phyloP scores from a whole-genome alignment of 2,329 filamentous ascomycete species.

The Fusarium pseudoanthophilum region DNA sequence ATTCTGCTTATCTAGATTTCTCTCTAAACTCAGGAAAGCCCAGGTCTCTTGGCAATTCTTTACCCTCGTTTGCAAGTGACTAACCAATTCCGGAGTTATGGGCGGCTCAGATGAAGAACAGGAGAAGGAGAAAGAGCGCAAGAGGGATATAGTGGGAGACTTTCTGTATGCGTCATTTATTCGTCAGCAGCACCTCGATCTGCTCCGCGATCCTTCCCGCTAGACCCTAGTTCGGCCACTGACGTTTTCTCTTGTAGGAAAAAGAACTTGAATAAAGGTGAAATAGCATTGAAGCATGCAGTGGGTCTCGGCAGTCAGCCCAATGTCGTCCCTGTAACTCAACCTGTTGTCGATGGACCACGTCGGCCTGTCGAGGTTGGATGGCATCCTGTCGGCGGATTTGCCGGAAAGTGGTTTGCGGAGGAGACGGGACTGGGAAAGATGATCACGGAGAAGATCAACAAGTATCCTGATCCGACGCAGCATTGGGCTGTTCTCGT shows the following conservation, averaged over 20 bases:
- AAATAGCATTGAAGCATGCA: constrained; percentile 51
- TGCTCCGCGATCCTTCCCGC: not conserved
- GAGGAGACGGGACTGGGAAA: constrained; percentile 65
- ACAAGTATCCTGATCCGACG: constrained; percentile 66
- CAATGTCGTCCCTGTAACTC: constrained; percentile 47
- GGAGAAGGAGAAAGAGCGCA: constrained; percentile 40
- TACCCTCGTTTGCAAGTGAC: not conserved
- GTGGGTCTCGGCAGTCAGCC: constrained; percentile 47
- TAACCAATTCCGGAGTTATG: not conserved
- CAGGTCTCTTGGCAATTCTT: too few relatives aligned
- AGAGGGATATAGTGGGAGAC: constrained; percentile 48
- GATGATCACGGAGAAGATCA: constrained; percentile 65
- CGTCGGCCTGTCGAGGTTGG: constrained; percentile 60
- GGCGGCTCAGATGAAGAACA: constrained; percentile 22
- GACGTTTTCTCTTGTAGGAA: constrained; percentile 33
- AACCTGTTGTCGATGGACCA: constrained; percentile 46
- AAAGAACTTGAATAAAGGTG: constrained; percentile 50
- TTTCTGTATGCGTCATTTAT: constrained; percentile 48
- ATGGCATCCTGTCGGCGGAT: constrained; percentile 68
- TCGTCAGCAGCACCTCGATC: not conserved
- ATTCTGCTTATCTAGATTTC: not conserved
- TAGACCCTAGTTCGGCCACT: not conserved
- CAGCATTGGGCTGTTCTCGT: constrained; percentile 70
- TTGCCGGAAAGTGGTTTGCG: constrained; percentile 68
- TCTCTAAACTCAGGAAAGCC: not conserved